Conservation (phyloP, 2,329 filamentous ascomycete species). For the Chrysosphaeria jannelii region DNA sequence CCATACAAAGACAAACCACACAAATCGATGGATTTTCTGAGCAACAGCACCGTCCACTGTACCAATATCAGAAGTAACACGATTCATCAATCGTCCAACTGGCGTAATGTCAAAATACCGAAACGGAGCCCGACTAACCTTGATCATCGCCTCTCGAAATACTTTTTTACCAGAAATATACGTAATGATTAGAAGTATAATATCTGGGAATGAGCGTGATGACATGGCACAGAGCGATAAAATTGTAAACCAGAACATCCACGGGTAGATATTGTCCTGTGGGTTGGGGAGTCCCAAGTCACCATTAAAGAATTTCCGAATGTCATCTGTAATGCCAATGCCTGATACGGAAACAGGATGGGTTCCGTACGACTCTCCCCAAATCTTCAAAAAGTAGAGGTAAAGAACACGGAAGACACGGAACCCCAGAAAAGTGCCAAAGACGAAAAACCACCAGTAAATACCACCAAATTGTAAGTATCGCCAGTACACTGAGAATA, state of each 20-base stretch:
- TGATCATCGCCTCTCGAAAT: constrained; percentile 40
- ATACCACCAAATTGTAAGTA: constrained; percentile 61
- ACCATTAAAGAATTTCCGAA: no score
- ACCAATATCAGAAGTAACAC: constrained; percentile 68
- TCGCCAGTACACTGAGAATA: constrained; percentile 48
- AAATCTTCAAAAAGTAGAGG: constrained; percentile 60
- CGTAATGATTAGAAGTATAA: constrained; percentile 44
- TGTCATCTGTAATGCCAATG: not conserved
- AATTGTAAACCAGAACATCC: constrained; percentile 39
- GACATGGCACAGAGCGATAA: constrained; percentile 31
- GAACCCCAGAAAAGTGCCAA: constrained; percentile 30
- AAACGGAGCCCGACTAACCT: constrained; percentile 55
- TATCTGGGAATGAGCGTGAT: constrained; percentile 27
- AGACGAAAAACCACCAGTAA: constrained; percentile 36
- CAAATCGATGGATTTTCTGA: constrained; percentile 37
- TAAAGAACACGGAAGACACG: constrained; percentile 33
- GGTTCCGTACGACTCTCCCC: constrained; percentile 45
- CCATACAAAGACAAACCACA: constrained; percentile 42
- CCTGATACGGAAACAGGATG: constrained; percentile 2
- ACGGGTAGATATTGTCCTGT: constrained; percentile 33
- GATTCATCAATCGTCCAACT: constrained; percentile 71
- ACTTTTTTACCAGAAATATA: constrained; percentile 49
- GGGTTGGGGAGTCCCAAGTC: constrained; percentile 30
- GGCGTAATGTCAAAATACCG: constrained; percentile 80
- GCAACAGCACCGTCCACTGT: constrained; percentile 73